Evolutionary conservation across 805 yeast genomes (phyloP).

Genomic region (Clavispora carvajalis): DNA sequence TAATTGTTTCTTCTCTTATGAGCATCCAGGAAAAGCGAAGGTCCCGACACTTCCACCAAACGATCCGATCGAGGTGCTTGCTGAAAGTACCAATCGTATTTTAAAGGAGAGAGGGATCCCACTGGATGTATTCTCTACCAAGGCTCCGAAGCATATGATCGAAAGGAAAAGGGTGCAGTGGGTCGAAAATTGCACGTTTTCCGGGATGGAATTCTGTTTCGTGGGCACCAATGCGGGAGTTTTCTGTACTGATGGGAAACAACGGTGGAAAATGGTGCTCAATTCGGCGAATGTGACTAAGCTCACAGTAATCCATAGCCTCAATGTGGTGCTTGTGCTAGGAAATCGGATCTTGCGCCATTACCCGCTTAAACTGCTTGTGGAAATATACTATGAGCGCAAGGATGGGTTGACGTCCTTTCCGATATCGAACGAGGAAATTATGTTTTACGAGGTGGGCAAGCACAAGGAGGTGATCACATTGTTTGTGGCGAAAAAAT

Average conservation of each 20-base stretch:
- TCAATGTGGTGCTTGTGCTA: slow-evolving; percentile 52
- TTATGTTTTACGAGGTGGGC: slow-evolving; percentile 60
- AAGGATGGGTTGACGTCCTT: slow-evolving; percentile 41
- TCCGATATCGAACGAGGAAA: slow-evolving; percentile 44
- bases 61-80: slow-evolving; percentile 43
- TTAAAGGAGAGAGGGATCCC: slow-evolving; percentile 19
- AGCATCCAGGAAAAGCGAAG: slow-evolving; percentile 46
- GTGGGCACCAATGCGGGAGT: slow-evolving; percentile 65
- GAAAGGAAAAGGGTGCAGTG: slow-evolving; percentile 38
- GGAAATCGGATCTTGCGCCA: slow-evolving; percentile 56
- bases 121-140: slow-evolving; percentile 20
- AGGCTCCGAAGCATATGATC: slow-evolving; percentile 7
- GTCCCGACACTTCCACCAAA: slow-evolving; percentile 48
- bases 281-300: slow-evolving; percentile 49
- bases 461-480: slow-evolving; percentile 57
- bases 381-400: slow-evolving; percentile 50
- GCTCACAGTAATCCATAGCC: slow-evolving; percentile 53
- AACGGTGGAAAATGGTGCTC: slow-evolving; percentile 57
- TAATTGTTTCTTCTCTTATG: slow-evolving; percentile 61
- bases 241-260: slow-evolving; percentile 42
- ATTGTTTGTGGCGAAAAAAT: slow-evolving; percentile 53
- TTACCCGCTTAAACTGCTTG: slow-evolving; percentile 56
- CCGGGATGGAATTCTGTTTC: slow-evolving; percentile 42
- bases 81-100: slow-evolving; percentile 18
- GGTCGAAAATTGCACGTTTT: slow-evolving; percentile 41